These are phyloP conservation scores for Apiosordaria backusii DNA, from an alignment of 495 filamentous ascomycete species.

Conservation along the genomic window DNA sequence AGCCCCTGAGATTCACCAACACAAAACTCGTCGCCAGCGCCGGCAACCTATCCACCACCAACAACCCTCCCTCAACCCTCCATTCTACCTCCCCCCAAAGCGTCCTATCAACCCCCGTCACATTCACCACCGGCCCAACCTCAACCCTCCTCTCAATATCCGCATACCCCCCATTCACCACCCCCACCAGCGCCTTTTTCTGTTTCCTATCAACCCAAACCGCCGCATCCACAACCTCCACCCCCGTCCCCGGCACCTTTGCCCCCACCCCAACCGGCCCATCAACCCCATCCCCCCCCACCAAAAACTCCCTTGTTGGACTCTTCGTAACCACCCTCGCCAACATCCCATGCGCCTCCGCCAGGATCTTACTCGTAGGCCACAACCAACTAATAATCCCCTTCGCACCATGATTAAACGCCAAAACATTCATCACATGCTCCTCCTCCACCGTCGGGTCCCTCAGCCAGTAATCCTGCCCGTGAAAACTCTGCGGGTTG, in stretches of 20 bases:
- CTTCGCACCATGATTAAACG: conserved; percentile 61
- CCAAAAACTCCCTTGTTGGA: conserved; percentile 42
- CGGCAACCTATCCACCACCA: conserved; percentile 21
- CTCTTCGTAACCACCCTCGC: conserved; percentile 39
- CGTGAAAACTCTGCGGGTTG: conserved; percentile 62
- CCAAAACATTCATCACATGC: conserved; percentile 56
- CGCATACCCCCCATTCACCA: conserved; percentile 42
- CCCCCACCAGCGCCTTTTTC: conserved; percentile 41
- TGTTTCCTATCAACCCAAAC: conserved; percentile 33
- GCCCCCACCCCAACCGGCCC: conserved; percentile 16
- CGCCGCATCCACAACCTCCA: conserved; percentile 40
- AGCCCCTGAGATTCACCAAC: conserved; percentile 18
- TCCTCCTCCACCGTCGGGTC: conserved; percentile 55
- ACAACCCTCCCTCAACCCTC: conserved; percentile 20
- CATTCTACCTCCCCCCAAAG: conserved; percentile 27
- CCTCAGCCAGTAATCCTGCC: conserved; percentile 58
- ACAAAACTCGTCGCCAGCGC: conserved; percentile 28
- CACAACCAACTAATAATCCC: conserved; percentile 53
- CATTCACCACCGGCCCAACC: conserved; percentile 20
- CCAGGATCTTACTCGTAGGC: conserved; percentile 44
- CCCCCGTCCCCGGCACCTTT: conserved; percentile 4
- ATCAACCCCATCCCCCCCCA: conserved; percentile 33
- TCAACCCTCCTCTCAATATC: conserved; percentile 24
- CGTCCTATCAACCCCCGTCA: conserved; percentile 17
- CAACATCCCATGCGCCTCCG: conserved; percentile 43